A percentile compares a stretch with the other conserved stretches of the same genome.
Conservation (phyloP, 179 eudicot species). For the Beta macrorhiza region DNA sequence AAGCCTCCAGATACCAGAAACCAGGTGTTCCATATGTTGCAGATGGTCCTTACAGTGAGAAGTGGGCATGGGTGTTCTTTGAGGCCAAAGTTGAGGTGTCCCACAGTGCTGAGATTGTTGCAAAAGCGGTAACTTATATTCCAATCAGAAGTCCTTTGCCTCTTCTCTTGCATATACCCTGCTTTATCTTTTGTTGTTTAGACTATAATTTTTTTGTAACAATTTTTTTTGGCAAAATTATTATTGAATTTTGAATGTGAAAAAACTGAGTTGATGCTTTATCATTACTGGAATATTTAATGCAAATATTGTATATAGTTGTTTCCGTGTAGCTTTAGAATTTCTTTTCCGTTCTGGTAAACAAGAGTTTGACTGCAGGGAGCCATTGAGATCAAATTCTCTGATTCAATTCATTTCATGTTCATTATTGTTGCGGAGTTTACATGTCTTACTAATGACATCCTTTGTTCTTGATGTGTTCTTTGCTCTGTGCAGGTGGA, state of each 20-base stretch:
- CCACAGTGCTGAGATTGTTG: constrained; percentile 70
- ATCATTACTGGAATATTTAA: background rate
- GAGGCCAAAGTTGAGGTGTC: constrained; percentile 62
- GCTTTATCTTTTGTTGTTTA: background rate
- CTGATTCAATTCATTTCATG: background rate
- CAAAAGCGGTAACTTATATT: constrained; percentile 65
- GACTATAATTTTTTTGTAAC: background rate
- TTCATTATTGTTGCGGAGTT: constrained; percentile 9
- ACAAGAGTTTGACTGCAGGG: background rate
- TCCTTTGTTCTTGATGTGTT: background rate
- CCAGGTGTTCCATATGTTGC: constrained; percentile 58
- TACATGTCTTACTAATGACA: background rate
- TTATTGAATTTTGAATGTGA: background rate
- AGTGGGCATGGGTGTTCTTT: constrained; percentile 96
- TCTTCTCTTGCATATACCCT: constrained; percentile 1
- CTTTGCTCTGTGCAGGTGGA: constrained; percentile 53
- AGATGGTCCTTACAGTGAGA: constrained; percentile 60
- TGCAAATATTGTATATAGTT: background rate
- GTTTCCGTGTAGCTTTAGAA: background rate
- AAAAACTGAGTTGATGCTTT: background rate
- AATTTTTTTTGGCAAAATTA: background rate
- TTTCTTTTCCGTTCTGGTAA: background rate
- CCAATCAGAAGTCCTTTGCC: background rate
- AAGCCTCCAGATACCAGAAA: constrained; percentile 84
- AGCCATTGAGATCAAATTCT: too few species aligned